Evolutionary conservation across 495 filamentous ascomycete species (phyloP).

Genomic region (Xylaria bambusicola): DNA sequence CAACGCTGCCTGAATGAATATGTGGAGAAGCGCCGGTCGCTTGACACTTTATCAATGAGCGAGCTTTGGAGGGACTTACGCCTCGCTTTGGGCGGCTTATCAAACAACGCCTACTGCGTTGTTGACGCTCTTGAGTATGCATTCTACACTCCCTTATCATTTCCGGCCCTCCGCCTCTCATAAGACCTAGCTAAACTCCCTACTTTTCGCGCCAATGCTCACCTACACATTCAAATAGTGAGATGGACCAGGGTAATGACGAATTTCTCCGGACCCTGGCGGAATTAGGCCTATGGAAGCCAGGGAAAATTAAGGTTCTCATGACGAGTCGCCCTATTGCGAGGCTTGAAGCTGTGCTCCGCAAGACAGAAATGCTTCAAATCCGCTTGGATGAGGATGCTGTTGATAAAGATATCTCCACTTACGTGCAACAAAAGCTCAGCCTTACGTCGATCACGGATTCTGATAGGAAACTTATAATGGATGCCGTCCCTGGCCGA

Average conservation of each 20-base stretch:
- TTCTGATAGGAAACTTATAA: conserved; percentile 18
- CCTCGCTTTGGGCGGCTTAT: conserved; percentile 30
- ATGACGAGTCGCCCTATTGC: conserved; percentile 47
- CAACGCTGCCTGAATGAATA: conserved; percentile 33
- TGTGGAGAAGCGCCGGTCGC: conserved; percentile 1
- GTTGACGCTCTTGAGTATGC: conserved; percentile 49
- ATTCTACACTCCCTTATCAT: neutral
- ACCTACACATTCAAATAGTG: neutral
- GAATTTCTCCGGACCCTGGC: conserved; percentile 37
- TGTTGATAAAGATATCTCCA: conserved; percentile 46
- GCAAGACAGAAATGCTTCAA: conserved; percentile 18
- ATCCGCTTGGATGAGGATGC: conserved; percentile 41
- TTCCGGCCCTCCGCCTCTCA: neutral
- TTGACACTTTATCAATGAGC: conserved; percentile 29
- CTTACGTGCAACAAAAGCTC: conserved; percentile 37
- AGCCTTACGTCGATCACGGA: conserved; percentile 14
- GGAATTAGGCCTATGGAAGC: conserved; percentile 39
- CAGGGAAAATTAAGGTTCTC: conserved; percentile 43
- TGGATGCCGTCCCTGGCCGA: conserved; percentile 25
- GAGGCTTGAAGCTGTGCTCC: conserved; percentile 30
- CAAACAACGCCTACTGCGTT: conserved; percentile 45
- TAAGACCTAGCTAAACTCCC: neutral
- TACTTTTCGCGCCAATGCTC: neutral
- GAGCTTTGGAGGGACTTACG: conserved; percentile 28
- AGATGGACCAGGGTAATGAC: conserved; percentile 41